Base-by-base conservation (phyloP, 2,329 filamentous ascomycete genomes). In the Endoconidiophora laricicola region DNA sequence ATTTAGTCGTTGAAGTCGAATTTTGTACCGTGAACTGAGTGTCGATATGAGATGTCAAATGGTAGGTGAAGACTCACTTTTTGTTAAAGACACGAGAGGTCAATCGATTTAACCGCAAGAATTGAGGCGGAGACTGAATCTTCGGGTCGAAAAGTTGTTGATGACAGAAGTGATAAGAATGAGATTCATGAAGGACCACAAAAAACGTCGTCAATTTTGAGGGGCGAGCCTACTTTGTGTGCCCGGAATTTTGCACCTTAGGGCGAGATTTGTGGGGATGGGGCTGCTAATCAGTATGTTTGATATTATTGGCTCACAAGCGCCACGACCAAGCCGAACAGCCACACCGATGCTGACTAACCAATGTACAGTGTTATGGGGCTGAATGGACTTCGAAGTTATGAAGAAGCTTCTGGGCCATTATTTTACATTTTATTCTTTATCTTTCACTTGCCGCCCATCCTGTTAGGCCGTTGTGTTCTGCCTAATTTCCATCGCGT, bases 91-190 rank as follows among this genome's bases (percentile, higher is more conserved):
- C 83, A 82, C 75, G 84, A 88, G 83, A 83, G 74, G 73, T 87
- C 90, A 96, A 96, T 96, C 90, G 80, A 83, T 94, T 96, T 94
- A 94, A 95, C 90, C 90, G 87, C 85, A 33, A 43, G 50, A 69
- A 69, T 69, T 81, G 84, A 81, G 77, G 83, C 88, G 90, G 90
- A 94, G 90, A 96, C 90, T 95, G 90, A 93, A 78, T 82, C 87
- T 86, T 91, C 86, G 77, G 86, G 86, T 94, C 82, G 48, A 45
- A 45, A 59, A 57, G 58, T 57, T 57, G 55, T 50, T 53, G 39
- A 48, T 48, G 48, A 48, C 39, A 39, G 44, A 44, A 29, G 40
- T 52, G 48, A 50, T 49, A 53, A 50, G 33, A 50, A 50, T 42
- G 47, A 50, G 48, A 37, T 47, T 46, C 36, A 41, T 23, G 23